Base-by-base conservation (phyloP, 257 asterid genomes). In the Primulina eburnea region DNA sequence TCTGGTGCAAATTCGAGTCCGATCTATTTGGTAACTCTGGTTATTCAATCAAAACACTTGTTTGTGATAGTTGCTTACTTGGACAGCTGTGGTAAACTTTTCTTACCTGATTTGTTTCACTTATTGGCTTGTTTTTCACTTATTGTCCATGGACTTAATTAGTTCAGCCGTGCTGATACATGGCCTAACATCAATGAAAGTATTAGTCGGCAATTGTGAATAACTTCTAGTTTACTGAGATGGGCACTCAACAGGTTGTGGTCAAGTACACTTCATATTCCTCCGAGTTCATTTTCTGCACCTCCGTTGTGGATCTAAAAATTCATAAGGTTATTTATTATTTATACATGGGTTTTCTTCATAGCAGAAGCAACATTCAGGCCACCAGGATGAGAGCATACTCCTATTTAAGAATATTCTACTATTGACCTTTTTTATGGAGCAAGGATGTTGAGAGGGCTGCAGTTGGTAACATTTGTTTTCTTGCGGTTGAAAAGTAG, bases 21-120 rank as follows among this genome's bases (percentile, higher is more conserved):
- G 28, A 71, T 75, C 70, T 66, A 74, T 65, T 34, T 73, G 81
- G 76, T 71, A 73, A 76, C 67, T 73, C 74, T 34, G 71, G 77
- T 68, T 76, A 66, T 65, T 60, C 74, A 74, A 75, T 43, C 69
- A 71, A 73, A 77, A 76, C 65, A 69, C 78, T 80, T 78, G 72
- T 75, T 76, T 80, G 77, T 80, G 76, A 67, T 77, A 72, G 78
- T 76, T 69, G 80, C 82, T 57, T 66, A 52, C 67, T 72, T 73
- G 80, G 71, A 67, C 69, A 24, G 11, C 59, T 68, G 79, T 84
- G 87, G 84, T 77, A 78, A 80, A 73, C 71, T 56, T 75, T 75
- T 75, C 82, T 83, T 69, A 65, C 73, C 85, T 67, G 76, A 75
- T 74, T 76, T 57, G 60, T 71, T 78, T 60, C 30, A 20, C 67